Conservation (phyloP, 2,329 filamentous ascomycete genomes). For the Hypoxylon sp. region DNA sequence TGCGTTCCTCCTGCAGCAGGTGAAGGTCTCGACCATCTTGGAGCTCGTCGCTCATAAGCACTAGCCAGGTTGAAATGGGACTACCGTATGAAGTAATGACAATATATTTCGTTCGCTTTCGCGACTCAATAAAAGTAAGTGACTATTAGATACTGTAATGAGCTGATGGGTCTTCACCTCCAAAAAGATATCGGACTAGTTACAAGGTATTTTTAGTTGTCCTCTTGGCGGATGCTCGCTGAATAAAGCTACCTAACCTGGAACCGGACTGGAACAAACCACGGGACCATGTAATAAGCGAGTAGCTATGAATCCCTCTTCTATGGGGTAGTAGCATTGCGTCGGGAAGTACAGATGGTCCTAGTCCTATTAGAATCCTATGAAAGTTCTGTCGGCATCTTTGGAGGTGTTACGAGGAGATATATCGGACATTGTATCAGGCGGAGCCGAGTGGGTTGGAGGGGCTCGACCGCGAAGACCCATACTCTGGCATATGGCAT, state of each 20-base stretch:
- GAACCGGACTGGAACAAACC: neutral
- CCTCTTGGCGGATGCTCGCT: conserved; percentile 21
- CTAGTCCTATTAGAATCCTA: conserved; percentile 8
- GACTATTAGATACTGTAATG: conserved; percentile 11
- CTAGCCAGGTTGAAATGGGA: conserved; percentile 13
- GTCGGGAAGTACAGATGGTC: conserved; percentile 11
- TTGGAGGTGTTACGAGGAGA: neutral
- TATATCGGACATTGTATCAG: neutral
- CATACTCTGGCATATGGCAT: neutral
- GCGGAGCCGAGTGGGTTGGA: neutral
- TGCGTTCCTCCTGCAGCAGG: conserved; percentile 1
- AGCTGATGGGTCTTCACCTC: conserved; percentile 14
- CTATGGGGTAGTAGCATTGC: conserved; percentile 25
- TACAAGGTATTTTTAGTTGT: conserved; percentile 11
- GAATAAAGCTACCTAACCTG: conserved; percentile 1
- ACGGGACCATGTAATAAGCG: neutral
- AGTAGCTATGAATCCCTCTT: conserved; percentile 25
- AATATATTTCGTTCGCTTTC: neutral
- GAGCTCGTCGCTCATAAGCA: conserved; percentile 9
- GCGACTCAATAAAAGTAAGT: conserved; percentile 4
- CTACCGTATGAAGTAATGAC: conserved; percentile 3
- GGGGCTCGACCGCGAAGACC: neutral
- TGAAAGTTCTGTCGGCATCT: neutral
- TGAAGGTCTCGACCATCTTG: conserved; percentile 23
- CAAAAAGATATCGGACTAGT: conserved; percentile 19